These are phyloP conservation scores for Colletotrichum scovillei DNA, from an alignment of 2,329 filamentous ascomycete genomes.

Conservation along the genomic window DNA sequence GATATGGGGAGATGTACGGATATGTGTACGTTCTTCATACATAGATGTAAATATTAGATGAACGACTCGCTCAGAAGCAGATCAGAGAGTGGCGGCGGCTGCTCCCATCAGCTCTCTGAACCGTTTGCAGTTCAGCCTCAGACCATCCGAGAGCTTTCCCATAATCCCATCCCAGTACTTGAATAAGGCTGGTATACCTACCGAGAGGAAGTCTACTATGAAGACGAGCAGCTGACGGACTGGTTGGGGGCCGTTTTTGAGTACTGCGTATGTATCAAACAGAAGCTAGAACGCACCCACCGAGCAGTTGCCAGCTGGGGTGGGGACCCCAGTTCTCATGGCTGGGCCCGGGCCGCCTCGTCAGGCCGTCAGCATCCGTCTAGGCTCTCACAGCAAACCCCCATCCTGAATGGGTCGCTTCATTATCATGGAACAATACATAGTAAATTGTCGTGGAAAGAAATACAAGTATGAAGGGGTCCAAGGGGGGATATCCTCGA, in stretches of 20 bases:
- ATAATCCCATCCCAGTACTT: neutral
- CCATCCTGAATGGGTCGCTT: neutral
- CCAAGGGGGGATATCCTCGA: neutral
- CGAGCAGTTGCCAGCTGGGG: neutral
- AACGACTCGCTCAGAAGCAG: neutral
- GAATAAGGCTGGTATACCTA: no score
- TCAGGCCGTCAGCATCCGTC: constrained; percentile 7
- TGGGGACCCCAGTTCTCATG: constrained; percentile 1
- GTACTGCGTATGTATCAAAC: neutral
- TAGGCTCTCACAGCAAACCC: neutral
- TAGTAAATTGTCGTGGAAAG: neutral
- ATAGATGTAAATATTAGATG: neutral
- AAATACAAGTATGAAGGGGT: neutral
- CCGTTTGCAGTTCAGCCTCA: neutral
- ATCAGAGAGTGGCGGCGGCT: no score
- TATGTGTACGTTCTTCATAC: neutral
- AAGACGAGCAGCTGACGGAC: neutral
- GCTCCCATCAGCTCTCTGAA: neutral
- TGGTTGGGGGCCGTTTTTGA: neutral
- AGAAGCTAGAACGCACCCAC: neutral
- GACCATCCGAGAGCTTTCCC: neutral
- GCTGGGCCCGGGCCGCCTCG: constrained; percentile 8
- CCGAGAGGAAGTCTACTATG: neutral
- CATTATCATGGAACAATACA: neutral
- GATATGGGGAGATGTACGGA: neutral